These are phyloP conservation scores for Blastobotrys terrestris DNA, from an alignment of 805 yeast species.

Conservation along the genomic window DNA sequence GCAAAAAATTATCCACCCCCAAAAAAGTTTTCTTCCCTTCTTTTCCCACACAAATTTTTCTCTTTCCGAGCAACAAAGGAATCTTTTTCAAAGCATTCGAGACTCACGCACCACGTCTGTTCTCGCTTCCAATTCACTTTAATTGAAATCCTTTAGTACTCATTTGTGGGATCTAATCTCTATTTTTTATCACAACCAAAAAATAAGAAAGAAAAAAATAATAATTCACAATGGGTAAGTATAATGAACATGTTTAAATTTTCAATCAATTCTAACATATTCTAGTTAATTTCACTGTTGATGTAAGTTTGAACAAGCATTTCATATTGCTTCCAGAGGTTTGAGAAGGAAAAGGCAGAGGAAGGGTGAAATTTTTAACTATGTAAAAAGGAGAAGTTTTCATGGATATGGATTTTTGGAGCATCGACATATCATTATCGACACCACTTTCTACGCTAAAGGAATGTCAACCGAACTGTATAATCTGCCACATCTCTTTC, in stretches of 20 bases:
- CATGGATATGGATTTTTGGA: no score
- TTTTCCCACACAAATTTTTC: slow-evolving; percentile 4
- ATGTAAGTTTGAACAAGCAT: slow-evolving; percentile 14
- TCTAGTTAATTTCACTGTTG: slow-evolving; percentile 26
- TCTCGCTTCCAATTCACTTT: slow-evolving; percentile 3
- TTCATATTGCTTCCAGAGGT: not conserved
- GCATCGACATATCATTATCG: no score
- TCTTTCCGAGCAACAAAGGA: slow-evolving; percentile 4
- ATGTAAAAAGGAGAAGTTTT: no score
- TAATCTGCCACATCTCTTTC: no score
- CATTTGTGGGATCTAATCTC: slow-evolving; percentile 1
- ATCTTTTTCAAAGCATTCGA: not conserved
- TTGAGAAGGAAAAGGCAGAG: not conserved
- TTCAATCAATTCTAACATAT: slow-evolving; percentile 3
- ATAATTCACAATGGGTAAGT: slow-evolving; percentile 29
- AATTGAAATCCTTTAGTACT: slow-evolving; percentile 1
- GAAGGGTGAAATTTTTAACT: not conserved
- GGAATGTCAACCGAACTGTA: no score
- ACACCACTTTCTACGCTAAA: no score
- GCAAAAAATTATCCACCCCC: not conserved
- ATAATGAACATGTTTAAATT: slow-evolving; percentile 12
- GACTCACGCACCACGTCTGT: not conserved
- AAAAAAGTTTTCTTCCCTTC: slow-evolving; percentile 10
- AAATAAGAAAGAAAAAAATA: slow-evolving; percentile 8
- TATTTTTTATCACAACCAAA: not conserved